Base-by-base conservation (phyloP, 176 grass and related monocot species). In the Triticum turgidum region DNA sequence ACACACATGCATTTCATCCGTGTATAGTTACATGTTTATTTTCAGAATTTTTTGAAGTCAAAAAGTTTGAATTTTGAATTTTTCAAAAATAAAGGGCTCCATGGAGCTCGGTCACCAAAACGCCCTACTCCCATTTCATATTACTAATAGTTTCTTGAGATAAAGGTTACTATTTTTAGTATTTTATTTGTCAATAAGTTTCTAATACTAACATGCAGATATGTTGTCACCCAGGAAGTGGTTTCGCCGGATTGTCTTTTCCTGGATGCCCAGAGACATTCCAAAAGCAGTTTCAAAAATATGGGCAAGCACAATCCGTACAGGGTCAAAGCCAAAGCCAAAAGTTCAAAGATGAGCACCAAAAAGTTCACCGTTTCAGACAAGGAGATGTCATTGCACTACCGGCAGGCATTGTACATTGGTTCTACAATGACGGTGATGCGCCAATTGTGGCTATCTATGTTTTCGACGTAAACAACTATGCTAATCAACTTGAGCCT, bases 351-450 rank as follows among this genome's bases (percentile, higher is more conserved):
- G 76, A 87, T 13, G 49, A 84, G 20, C 74, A 91, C 69, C 47
- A 70, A 38, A 80, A 80, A 3, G 15, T 87, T 30, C 62, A 73
- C 14, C 27, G 4, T 18, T 59, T 42, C 17, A 77, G 38, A 63
- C 22, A 81, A 18, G 83, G 81, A 52, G 82, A 89, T 24, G 54
- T 76, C 66, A 41, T 82, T 18, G 54, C 74, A 9, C 17, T 89
- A 56, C 54, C 77, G 3, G 30, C 69, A 15, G 42, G 56, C 39
- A 66, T 91, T 39, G 80, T 59, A 24, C 42, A 82, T 20, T 91
- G 89, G 89, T 85, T 75, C 61, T 91, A 91, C 69, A 91, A 91
- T 5, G 42, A 91, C 7, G 89, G 81, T 22, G 69, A 71, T 41
- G 35, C 35, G 0, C 35, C 76, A 21, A 37, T 82, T 11, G 82